Evolutionary conservation across 768 basidiomycete species (phyloP).

Genomic region (Naganishia antarctica): DNA sequence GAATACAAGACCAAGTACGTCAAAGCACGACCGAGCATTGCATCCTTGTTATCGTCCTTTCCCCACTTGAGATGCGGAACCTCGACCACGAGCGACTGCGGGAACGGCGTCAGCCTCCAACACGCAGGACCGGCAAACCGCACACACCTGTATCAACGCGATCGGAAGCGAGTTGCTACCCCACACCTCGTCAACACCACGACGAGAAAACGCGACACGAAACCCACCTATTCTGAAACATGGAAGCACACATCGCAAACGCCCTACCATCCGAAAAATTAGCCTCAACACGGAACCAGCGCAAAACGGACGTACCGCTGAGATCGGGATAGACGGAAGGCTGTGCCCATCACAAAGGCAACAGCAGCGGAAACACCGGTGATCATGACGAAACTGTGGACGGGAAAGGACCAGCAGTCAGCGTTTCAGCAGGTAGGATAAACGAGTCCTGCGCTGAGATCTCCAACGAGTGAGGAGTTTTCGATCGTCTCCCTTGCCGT

Average conservation of each 20-base stretch:
- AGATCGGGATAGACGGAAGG: constrained; percentile 65
- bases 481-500: too few species aligned
- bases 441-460: background rate
- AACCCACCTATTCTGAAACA: constrained; percentile 47
- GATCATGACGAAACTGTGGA: constrained; percentile 70
- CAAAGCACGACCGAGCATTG: constrained; percentile 73
- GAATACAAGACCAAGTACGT: constrained; percentile 68
- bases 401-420: constrained; percentile 49
- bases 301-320: constrained; percentile 52
- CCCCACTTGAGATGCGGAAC: constrained; percentile 80
- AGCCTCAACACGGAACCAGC: background rate
- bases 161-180: constrained; percentile 85
- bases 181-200: background rate
- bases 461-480: too few species aligned
- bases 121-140: background rate
- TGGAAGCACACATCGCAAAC: constrained; percentile 48
- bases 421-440: too few species aligned
- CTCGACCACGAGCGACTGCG: constrained; percentile 72
- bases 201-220: background rate
- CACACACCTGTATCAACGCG: constrained; percentile 63
- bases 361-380: constrained; percentile 66
- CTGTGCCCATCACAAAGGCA: constrained; percentile 60
- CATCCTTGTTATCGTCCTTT: constrained; percentile 69
- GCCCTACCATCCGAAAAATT: constrained; percentile 33
- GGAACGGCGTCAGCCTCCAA: constrained; percentile 7